These are phyloP conservation scores for Rhynchosporium graminicola DNA, from an alignment of 2,329 filamentous ascomycete species.

Conservation along the genomic window DNA sequence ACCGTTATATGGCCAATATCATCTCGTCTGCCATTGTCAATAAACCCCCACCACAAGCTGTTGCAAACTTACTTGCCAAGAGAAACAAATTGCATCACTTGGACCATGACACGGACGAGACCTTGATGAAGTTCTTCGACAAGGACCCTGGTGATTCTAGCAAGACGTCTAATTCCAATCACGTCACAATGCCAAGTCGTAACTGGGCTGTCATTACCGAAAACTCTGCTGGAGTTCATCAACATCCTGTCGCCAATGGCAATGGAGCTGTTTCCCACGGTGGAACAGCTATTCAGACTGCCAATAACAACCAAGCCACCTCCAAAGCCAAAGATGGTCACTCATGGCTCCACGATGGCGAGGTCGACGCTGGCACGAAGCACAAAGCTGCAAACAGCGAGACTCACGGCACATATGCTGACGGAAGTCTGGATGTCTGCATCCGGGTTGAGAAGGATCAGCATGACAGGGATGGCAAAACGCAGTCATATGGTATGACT, in stretches of 20 bases:
- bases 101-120: slow-evolving; percentile 79
- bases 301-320: slow-evolving; percentile 25
- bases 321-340: slow-evolving; percentile 64
- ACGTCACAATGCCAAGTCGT: slow-evolving; percentile 86
- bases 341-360: slow-evolving; percentile 71
- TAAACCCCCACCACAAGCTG: slow-evolving; percentile 81
- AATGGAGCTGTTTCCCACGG: slow-evolving; percentile 19
- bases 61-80: slow-evolving; percentile 87
- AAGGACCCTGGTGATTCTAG: slow-evolving; percentile 76
- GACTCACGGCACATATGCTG: slow-evolving; percentile 54
- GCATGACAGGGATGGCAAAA: slow-evolving; percentile 76
- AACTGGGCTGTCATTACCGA: slow-evolving; percentile 93
- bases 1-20: slow-evolving; percentile 93
- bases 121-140: slow-evolving; percentile 88
- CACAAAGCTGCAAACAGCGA: slow-evolving; percentile 69
- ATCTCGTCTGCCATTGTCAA: slow-evolving; percentile 96
- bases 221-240: slow-evolving; percentile 63
- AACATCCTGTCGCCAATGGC: slow-evolving; percentile 44
- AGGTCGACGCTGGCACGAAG: slow-evolving; percentile 73
- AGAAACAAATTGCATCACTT: slow-evolving; percentile 81
- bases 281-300: slow-evolving; percentile 6
- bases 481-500: slow-evolving; percentile 79
- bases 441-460: slow-evolving; percentile 88
- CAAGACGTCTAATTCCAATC: slow-evolving; percentile 76
- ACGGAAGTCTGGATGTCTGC: slow-evolving; percentile 74